Evolutionary conservation across 2,329 filamentous ascomycete species (phyloP).

Genomic region (Aspergillus intermedius): DNA sequence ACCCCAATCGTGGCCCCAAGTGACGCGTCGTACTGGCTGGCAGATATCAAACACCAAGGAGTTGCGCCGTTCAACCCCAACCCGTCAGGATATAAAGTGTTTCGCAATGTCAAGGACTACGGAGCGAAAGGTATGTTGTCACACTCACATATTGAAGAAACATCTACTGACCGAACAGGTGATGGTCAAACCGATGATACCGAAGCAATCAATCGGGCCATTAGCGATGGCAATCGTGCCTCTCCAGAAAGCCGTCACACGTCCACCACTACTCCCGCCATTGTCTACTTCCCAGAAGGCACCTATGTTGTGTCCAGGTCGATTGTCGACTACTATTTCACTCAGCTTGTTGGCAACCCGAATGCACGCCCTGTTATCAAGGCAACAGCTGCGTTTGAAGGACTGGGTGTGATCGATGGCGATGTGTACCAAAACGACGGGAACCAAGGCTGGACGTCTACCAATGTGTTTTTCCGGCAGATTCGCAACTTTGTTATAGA

Average conservation of each 20-base stretch:
- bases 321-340: slow-evolving; percentile 59
- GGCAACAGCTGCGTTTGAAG: slow-evolving; percentile 48
- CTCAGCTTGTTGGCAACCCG: slow-evolving; percentile 56
- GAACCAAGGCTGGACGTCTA: slow-evolving; percentile 37
- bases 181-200: slow-evolving; percentile 52
- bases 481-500: slow-evolving; percentile 62
- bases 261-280: slow-evolving; percentile 48
- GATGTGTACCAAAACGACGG: slow-evolving; percentile 44
- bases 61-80: slow-evolving; percentile 20
- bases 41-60: slow-evolving; percentile 27
- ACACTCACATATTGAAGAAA: neutral
- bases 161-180: slow-evolving; percentile 19
- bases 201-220: slow-evolving; percentile 47
- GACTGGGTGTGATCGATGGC: slow-evolving; percentile 53
- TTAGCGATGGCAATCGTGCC: slow-evolving; percentile 41
- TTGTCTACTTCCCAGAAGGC: slow-evolving; percentile 54
- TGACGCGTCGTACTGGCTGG: slow-evolving; percentile 25
- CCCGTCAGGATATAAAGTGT: slow-evolving; percentile 20
- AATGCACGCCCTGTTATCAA: slow-evolving; percentile 51
- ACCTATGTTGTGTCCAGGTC: slow-evolving; percentile 53
- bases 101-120: slow-evolving; percentile 27
- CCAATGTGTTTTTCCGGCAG: slow-evolving; percentile 59
- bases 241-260: slow-evolving; percentile 33
- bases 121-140: slow-evolving; percentile 21
- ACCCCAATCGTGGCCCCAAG: slow-evolving; percentile 6